phyloP scores from a whole-genome alignment of 1,284 basidiomycete genomes.

The Microstroma glucosiphilum region DNA sequence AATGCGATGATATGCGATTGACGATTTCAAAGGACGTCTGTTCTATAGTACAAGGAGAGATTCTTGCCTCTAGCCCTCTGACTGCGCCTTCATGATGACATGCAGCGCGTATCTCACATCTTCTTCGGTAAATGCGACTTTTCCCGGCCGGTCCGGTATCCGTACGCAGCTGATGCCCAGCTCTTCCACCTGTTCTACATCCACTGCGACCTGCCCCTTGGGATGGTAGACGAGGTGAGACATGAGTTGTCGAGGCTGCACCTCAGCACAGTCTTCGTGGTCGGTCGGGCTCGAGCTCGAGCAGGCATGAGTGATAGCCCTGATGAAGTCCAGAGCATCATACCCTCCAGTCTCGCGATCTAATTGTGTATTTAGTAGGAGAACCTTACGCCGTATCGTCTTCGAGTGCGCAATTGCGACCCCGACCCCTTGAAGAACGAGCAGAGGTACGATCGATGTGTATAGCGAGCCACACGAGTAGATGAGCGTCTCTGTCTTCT shows the following conservation, averaged over 20 bases:
- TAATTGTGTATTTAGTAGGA: slow-evolving; percentile 78
- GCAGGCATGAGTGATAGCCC: slow-evolving; percentile 45
- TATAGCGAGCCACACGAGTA: slow-evolving; percentile 85
- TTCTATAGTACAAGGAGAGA: too few relatives aligned
- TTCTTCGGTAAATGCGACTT: slow-evolving; percentile 9
- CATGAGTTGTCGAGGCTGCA: slow-evolving; percentile 58
- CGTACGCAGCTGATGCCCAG: slow-evolving; percentile 18
- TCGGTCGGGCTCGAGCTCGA: slow-evolving; percentile 6
- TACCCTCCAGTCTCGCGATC: slow-evolving; percentile 87
- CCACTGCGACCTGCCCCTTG: slow-evolving; percentile 45
- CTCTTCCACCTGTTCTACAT: slow-evolving; percentile 10
- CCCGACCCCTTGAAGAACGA: slow-evolving; percentile 76
- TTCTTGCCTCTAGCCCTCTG: too few relatives aligned
- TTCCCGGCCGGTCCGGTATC: not conserved
- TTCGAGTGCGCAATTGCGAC: slow-evolving; percentile 69
- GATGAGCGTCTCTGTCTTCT: slow-evolving; percentile 65
- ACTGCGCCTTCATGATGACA: not conserved
- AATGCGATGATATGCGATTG: too few relatives aligned
- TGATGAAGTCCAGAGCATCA: slow-evolving; percentile 74
- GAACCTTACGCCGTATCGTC: slow-evolving; percentile 69
- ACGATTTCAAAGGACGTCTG: too few relatives aligned
- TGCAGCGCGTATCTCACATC: slow-evolving; percentile 4
- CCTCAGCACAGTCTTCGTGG: slow-evolving; percentile 59
- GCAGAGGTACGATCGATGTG: slow-evolving; percentile 82
- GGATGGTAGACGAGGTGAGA: slow-evolving; percentile 76